Evolutionary conservation across 805 yeast species (phyloP).

Genomic region (Huiozyma naganishii): DNA sequence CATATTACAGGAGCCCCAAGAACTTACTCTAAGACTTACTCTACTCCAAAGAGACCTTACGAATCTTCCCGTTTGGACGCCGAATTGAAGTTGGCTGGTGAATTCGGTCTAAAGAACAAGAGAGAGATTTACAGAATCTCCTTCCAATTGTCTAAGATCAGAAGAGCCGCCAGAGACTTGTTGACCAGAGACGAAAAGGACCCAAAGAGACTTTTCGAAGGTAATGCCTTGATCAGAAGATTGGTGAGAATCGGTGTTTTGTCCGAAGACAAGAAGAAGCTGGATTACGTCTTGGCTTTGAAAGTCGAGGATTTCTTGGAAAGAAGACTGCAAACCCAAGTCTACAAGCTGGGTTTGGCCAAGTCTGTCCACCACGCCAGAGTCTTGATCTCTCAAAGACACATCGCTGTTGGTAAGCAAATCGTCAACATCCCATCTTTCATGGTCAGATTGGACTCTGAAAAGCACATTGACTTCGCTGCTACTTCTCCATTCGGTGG

Average conservation of each 20-base stretch:
- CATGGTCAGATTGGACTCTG: conserved; percentile 99
- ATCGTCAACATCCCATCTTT: conserved; percentile 96
- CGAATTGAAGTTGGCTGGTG: conserved; percentile 98
- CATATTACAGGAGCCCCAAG: conserved; percentile 78
- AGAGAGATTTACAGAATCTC: conserved; percentile 99
- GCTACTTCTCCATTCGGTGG: conserved; percentile 99
- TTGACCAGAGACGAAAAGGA: conserved; percentile 99
- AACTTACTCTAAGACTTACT: conserved; percentile 97
- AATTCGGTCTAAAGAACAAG: conserved; percentile 99
- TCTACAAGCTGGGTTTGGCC: conserved; percentile 98
- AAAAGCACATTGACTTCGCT: conserved; percentile 99
- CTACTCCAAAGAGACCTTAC: conserved; percentile 98
- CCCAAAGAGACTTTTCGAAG: conserved; percentile 99
- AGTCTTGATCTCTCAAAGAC: conserved; percentile 96
- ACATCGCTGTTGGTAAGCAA: conserved; percentile 99
- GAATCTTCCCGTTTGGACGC: conserved; percentile 99
- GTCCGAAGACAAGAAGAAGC: conserved; percentile 98
- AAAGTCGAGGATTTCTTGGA: conserved; percentile 98
- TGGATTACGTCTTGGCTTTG: conserved; percentile 98
- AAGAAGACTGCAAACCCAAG: conserved; percentile 99
- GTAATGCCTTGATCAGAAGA: conserved; percentile 99
- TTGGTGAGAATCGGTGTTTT: conserved; percentile 97
- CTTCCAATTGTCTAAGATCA: conserved; percentile 96
- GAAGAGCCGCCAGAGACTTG: conserved; percentile 99
- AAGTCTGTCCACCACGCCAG: conserved; percentile 99